Evolutionary conservation across 1,284 basidiomycete species (phyloP), one percentile per base, ranked within the genome.

Genomic region (Ceratobasidium papillatum): DNA sequence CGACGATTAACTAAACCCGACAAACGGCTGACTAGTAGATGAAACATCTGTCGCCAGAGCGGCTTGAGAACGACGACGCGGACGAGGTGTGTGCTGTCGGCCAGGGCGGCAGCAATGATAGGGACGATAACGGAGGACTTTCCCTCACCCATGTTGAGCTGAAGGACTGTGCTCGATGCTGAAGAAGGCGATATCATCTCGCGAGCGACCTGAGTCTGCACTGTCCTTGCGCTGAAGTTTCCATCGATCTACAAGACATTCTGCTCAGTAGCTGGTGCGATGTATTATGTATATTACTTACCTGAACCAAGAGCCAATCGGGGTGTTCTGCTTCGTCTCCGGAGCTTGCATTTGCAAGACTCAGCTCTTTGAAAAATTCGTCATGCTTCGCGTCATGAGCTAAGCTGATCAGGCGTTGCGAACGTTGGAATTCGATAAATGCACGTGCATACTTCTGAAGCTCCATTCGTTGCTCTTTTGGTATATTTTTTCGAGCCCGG

Each of bases 61-160:
- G 84, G 78, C 59, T 87, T 87, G 19, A 87, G 82, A 22, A 86
- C 84, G 3, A 87, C 77, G 9, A 88, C 83, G 11, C 87, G 82
- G 3, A 84, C 83, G 1, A 88, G 80, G 17, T 80, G 83, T 3
- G 80, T 43, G 0, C 84, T 82, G 77, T 87, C 79, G 0, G 87
- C 84, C 1, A 88, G 79, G 30, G 81, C 75, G 0, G 81, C 78
- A 0, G 83, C 80, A 22, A 82, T 80, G 19, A 88, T 79, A 0
- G 87, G 87, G 0, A 85, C 81, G 36, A 88, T 88, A 2, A 78
- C 87, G 0, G 86, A 85, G 0, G 87, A 84, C 76, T 88, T 88
- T 7, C 88, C 88, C 76, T 88, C 87, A 0, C 87, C 87, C 88
- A 89, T 88, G 54, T 88, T 87, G n/a, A 89, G 83, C 73, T 88